These are phyloP conservation scores for Ophiostoma piceae DNA, from an alignment of 2,329 filamentous ascomycete genomes.

Conservation along the genomic window DNA sequence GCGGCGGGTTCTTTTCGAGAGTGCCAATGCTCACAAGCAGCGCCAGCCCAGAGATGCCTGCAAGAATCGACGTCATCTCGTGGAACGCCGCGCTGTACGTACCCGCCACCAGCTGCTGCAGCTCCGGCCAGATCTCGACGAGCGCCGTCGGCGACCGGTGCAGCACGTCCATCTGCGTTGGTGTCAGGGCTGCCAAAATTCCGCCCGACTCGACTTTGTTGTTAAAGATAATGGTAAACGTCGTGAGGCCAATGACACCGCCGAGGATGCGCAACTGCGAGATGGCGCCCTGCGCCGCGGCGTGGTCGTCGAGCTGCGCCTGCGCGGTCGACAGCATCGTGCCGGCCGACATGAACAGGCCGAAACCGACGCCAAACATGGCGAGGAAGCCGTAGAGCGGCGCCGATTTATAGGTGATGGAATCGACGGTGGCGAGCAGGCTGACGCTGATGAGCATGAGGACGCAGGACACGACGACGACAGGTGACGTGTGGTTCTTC, in stretches of 20 bases:
- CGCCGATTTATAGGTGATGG: slow-evolving; percentile 32
- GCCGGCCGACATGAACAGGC: slow-evolving; percentile 51
- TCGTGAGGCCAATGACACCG: slow-evolving; percentile 53
- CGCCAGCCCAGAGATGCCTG: slow-evolving; percentile 24
- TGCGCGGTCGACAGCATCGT: slow-evolving; percentile 55
- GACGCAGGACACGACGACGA: slow-evolving; percentile 45
- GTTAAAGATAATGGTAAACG: slow-evolving; percentile 57
- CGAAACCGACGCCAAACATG: slow-evolving; percentile 55
- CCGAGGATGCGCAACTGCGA: slow-evolving; percentile 57
- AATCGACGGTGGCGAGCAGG: slow-evolving; percentile 44
- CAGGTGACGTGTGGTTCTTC: slow-evolving; percentile 50
- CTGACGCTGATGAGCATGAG: slow-evolving; percentile 51
- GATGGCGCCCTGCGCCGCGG: slow-evolving; percentile 55
- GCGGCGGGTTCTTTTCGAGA: slow-evolving; percentile 27
- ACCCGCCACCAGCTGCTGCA: slow-evolving; percentile 24
- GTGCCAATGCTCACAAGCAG: slow-evolving; percentile 27
- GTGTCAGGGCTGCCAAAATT: slow-evolving; percentile 18
- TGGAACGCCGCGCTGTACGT: slow-evolving; percentile 28
- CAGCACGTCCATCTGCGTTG: slow-evolving; percentile 26
- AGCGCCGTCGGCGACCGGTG: slow-evolving; percentile 28
- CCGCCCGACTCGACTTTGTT: slow-evolving; percentile 34
- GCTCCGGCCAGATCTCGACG: slow-evolving; percentile 26
- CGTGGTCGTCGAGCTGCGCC: slow-evolving; percentile 45
- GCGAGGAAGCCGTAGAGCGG: slow-evolving; percentile 51
- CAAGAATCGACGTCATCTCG: slow-evolving; percentile 25